Evolutionary conservation across 345 rosid genomes (phyloP).

Genomic region (Lepidium aucheri): DNA sequence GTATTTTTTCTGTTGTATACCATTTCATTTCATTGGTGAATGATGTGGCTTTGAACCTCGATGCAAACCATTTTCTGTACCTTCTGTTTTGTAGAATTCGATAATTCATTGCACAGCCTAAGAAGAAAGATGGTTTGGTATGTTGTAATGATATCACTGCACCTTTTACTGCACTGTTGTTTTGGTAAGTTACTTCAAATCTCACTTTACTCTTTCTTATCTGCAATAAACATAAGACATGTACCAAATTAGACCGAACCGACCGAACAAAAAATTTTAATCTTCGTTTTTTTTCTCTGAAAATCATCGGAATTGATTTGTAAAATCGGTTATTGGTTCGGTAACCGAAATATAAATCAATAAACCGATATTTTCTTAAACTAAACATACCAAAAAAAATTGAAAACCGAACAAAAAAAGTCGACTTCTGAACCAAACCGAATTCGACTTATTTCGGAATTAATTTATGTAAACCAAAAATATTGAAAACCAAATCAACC

Average conservation of each 20-base stretch:
- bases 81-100: conserved; percentile 44
- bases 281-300: too few species aligned
- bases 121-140: conserved; percentile 39
- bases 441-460: too few species aligned
- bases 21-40: conserved; percentile 91
- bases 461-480: too few species aligned
- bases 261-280: too few species aligned
- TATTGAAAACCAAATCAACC: too few species aligned
- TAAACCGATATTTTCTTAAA: too few species aligned
- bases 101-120: conserved; percentile 71
- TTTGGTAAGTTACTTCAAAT: conserved; percentile 38
- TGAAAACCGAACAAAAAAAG: too few species aligned
- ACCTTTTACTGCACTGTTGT: conserved; percentile 40
- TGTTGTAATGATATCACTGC: conserved; percentile 42
- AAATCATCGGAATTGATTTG: too few species aligned
- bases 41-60: conserved; percentile 57
- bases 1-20: conserved; percentile 60
- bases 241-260: background rate
- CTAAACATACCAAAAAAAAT: too few species aligned
- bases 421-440: too few species aligned
- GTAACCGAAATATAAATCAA: too few species aligned
- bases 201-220: conserved; percentile 52
- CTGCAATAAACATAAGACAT: conserved; percentile 26
- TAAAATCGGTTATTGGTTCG: too few species aligned
- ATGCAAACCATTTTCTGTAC: conserved; percentile 68